A percentile compares a stretch with the other conserved stretches of the same genome.
Evolutionary conservation across 2,329 filamentous ascomycete genomes (phyloP).

Genomic region (Cladobotryum mycophilum): DNA sequence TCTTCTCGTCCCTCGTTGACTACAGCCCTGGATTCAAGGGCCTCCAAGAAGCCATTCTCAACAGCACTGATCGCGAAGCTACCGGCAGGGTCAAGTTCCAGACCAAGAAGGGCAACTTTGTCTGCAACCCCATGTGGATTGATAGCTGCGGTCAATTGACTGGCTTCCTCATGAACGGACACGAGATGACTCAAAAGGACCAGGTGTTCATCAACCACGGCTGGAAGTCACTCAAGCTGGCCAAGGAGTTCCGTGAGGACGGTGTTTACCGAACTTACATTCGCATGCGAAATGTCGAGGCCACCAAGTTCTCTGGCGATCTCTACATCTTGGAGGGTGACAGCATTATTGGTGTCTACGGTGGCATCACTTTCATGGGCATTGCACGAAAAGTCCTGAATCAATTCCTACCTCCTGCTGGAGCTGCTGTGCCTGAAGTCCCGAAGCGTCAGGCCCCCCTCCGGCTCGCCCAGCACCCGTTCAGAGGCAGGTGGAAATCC

Average conservation of each 20-base stretch:
- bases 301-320: conserved; percentile 41
- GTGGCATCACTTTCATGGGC: conserved; percentile 40
- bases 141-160: conserved; percentile 11
- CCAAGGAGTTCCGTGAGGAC: conserved; percentile 3
- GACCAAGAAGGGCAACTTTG: conserved; percentile 9
- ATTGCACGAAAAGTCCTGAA: conserved; percentile 3
- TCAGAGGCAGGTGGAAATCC: no score
- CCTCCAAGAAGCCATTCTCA: conserved; percentile 10
- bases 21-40: conserved; percentile 11
- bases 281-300: conserved; percentile 48
- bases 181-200: conserved; percentile 32
- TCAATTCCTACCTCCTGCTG: neutral
- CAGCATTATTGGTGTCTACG: conserved; percentile 39
- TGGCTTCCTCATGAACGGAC: conserved; percentile 51
- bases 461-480: no score
- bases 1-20: conserved; percentile 10
- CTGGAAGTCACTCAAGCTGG: conserved; percentile 28
- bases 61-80: conserved; percentile 3
- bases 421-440: neutral
- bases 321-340: conserved; percentile 50
- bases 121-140: conserved; percentile 10
- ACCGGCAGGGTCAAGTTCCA: conserved; percentile 8
- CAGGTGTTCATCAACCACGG: conserved; percentile 52
- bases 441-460: no score
- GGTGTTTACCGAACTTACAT: conserved; percentile 46